Percentiles rank a stretch among this genome's conserved stretches.
Conservation (phyloP, 805 yeast species). For the Candida chauliodis region DNA sequence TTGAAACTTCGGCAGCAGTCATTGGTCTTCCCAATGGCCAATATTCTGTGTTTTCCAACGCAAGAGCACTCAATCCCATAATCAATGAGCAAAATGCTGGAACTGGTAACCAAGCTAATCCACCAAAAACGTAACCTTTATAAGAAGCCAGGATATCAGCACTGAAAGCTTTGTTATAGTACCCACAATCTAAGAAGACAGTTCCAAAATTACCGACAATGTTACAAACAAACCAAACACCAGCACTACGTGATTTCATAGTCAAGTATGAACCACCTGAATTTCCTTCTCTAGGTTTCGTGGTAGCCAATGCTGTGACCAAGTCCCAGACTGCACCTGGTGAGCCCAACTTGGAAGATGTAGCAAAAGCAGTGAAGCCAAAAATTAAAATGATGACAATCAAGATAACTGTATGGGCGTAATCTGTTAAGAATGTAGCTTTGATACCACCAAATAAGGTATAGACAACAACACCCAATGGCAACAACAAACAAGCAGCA, state of each 20-base stretch:
- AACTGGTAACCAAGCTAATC: conserved; percentile 87
- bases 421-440: conserved; percentile 45
- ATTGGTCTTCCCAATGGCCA: conserved; percentile 78
- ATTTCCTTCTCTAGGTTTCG: conserved; percentile 71
- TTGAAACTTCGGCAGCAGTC: conserved; percentile 63
- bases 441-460: conserved; percentile 44
- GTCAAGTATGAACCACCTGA: conserved; percentile 86
- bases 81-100: conserved; percentile 82
- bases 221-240: conserved; percentile 83
- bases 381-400: conserved; percentile 76
- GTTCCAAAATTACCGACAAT: conserved; percentile 89
- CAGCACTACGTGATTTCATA: conserved; percentile 81
- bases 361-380: conserved; percentile 75
- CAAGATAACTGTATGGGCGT: conserved; percentile 51
- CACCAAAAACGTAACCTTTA: conserved; percentile 87
- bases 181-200: conserved; percentile 81
- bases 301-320: conserved; percentile 55
- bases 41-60: conserved; percentile 61
- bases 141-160: conserved; percentile 79
- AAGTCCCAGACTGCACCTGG: conserved; percentile 78
- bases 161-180: conserved; percentile 87
- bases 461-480: conserved; percentile 63
- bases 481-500: conserved; percentile 80
- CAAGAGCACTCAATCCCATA: conserved; percentile 80
- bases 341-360: conserved; percentile 69